Evolutionary conservation across 2,329 filamentous ascomycete genomes (phyloP).

Genomic region (Fusarium solani-melongenae): DNA sequence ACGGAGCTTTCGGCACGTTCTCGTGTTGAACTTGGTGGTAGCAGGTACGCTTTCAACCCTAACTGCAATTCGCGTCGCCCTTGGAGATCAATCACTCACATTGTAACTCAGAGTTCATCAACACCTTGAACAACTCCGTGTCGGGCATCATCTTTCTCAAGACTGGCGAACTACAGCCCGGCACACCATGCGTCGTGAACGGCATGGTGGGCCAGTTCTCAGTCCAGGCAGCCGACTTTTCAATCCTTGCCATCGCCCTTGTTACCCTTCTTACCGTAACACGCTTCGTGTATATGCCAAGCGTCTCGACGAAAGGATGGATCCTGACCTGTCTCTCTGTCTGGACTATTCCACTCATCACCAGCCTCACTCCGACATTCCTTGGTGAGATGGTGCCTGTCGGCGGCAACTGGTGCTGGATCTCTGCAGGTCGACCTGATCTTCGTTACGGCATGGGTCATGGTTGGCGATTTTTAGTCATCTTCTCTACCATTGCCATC

Average conservation of each 20-base stretch:
- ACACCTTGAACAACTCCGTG: slow-evolving; percentile 39
- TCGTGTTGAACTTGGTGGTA: slow-evolving; percentile 39
- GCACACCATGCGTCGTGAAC: slow-evolving; percentile 30
- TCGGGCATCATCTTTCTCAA: slow-evolving; percentile 35
- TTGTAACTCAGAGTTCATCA: slow-evolving; percentile 29
- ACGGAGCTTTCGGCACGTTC: slow-evolving; percentile 36
- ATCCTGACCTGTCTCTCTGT: slow-evolving; percentile 26
- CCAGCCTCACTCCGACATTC: slow-evolving; percentile 30
- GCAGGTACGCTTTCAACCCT: slow-evolving; percentile 22
- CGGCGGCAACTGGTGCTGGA: slow-evolving; percentile 62
- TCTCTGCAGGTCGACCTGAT: slow-evolving; percentile 48
- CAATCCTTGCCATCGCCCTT: slow-evolving; percentile 39
- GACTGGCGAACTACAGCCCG: slow-evolving; percentile 13
- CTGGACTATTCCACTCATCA: slow-evolving; percentile 34
- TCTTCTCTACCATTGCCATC: slow-evolving; percentile 52
- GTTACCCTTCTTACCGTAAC: slow-evolving; percentile 40
- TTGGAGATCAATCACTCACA: neutral
- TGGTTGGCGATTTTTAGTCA: slow-evolving; percentile 58
- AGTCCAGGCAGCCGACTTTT: slow-evolving; percentile 40
- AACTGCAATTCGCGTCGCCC: neutral
- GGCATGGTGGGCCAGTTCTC: slow-evolving; percentile 37
- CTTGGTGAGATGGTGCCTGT: slow-evolving; percentile 44
- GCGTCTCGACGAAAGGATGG: slow-evolving; percentile 22
- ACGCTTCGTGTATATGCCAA: slow-evolving; percentile 29
- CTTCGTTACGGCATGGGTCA: slow-evolving; percentile 59